Base-by-base conservation (phyloP, 2,329 filamentous ascomycete genomes). In the Apiospora koreana region DNA sequence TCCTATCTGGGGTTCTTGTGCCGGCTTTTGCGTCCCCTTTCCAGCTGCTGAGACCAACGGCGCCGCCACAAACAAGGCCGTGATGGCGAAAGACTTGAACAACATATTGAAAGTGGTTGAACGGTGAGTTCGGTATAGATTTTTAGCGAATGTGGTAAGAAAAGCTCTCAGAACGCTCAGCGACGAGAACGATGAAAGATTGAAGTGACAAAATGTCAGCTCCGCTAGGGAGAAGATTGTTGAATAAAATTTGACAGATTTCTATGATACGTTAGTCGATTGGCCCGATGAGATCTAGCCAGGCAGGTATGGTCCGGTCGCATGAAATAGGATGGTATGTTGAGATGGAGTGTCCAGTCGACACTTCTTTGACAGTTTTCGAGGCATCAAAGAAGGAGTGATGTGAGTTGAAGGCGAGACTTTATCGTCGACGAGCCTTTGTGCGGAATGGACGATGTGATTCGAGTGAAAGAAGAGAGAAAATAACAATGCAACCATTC, bases 1-100 rank as follows among this genome's bases (percentile, higher is more conserved):
- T n/a, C 80, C 79, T 6, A 78, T 73, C 4, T 77, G 73, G 0
- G 87, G 84, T 1, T 75, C 67, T n/a, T 74, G 68, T 0, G 81
- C 77, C 9, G 86, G 81, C 43, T 74, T 74, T 73, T 88, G 72
- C 41, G 70, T 38, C 31, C 70, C 54, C 12, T n/a, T 21, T 21
- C 25, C 70, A 16, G 65, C 68, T 12, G 76, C 75, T 31, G 66
- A 68, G 16, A 74, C 64, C 8, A 79, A 46, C 1, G 76, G 71
- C n/a, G 73, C 72, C 6, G 77, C 21, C 68, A 76, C 76, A 74
- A 79, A 46, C 5, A 78, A 62, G 71, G 76, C 78, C 67, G 73
- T 70, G 25, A 78, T 41, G 48, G 76, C 69, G 18, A 77, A 69
- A 67, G 74, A 75, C 67, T 75, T 75, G 31, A 78, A 28, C 46